phyloP scores from a whole-genome alignment of 2,329 filamentous ascomycete genomes.

The Fusarium verticillioides region DNA sequence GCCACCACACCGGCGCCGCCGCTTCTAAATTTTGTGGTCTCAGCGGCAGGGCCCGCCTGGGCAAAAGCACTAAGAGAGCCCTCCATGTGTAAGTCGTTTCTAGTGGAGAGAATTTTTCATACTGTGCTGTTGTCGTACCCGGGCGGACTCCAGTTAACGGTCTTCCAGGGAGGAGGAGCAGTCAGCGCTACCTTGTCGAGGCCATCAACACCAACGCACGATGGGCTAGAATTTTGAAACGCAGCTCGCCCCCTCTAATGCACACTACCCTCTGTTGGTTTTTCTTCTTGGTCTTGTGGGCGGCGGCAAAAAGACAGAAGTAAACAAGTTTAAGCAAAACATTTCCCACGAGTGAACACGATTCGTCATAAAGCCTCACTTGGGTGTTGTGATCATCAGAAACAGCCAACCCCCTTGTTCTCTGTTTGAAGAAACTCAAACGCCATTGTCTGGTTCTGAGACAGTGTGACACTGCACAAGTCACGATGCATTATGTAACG shows the following conservation, averaged over 20 bases:
- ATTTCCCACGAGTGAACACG: conserved; percentile 5
- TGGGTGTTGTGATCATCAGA: conserved; percentile 7
- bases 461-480: conserved; percentile 19
- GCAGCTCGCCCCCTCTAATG: conserved; percentile 15
- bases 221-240: conserved; percentile 21
- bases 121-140: conserved; percentile 20
- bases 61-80: conserved; percentile 18
- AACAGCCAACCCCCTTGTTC: conserved; percentile 4
- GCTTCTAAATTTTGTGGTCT: conserved; percentile 29
- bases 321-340: background rate
- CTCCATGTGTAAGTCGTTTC: background rate
- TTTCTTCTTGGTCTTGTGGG: conserved; percentile 2
- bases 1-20: conserved; percentile 17
- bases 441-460: conserved; percentile 22
- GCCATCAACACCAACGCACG: conserved; percentile 22
- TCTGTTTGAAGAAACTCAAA: conserved; percentile 2
- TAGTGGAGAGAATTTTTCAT: background rate
- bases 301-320: conserved; percentile 1
- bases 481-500: conserved; percentile 9
- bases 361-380: conserved; percentile 18
- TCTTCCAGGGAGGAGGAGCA: background rate
- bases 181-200: conserved; percentile 28
- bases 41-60: conserved; percentile 42
- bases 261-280: conserved; percentile 8
- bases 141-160: background rate